A percentile compares a stretch with the other conserved stretches of the same genome.
Conservation (phyloP, 2,329 filamentous ascomycete genomes). For the Fusarium nelsonii region DNA sequence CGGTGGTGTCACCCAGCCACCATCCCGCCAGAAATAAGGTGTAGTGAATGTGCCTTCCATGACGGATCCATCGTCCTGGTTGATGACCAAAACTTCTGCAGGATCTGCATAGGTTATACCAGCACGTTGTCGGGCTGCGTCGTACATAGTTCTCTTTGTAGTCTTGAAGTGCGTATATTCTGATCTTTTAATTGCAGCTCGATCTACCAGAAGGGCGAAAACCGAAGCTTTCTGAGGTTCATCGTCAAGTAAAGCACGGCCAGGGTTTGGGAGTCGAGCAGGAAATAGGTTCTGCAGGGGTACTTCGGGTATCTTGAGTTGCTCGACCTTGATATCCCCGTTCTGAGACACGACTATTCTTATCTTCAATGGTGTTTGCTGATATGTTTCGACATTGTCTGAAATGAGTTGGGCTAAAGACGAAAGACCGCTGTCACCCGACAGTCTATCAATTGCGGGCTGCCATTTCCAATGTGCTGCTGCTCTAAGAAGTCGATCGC, state of each 20-base stretch:
- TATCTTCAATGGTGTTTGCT: conserved; percentile 61
- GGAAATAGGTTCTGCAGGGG: conserved; percentile 70
- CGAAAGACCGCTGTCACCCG: conserved; percentile 60
- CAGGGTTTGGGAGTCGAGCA: conserved; percentile 62
- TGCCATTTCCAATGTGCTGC: conserved; percentile 69
- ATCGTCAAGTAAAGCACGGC: conserved; percentile 30
- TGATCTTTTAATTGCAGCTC: conserved; percentile 57
- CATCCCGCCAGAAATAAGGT: conserved; percentile 80
- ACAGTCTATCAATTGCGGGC: conserved; percentile 58
- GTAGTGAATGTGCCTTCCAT: conserved; percentile 91
- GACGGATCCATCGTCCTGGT: conserved; percentile 68
- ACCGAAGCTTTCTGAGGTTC: conserved; percentile 48
- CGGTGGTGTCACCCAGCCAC: conserved; percentile 83
- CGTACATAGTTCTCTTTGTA: conserved; percentile 78
- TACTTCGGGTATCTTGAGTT: conserved; percentile 53
- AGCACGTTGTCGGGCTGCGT: conserved; percentile 73
- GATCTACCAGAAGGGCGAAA: conserved; percentile 62
- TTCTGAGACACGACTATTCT: conserved; percentile 66
- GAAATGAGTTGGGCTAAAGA: conserved; percentile 53
- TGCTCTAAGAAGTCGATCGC: conserved; percentile 79
- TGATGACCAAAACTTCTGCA: conserved; percentile 82
- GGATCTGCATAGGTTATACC: conserved; percentile 63
- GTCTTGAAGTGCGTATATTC: conserved; percentile 91
- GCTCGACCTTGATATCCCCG: conserved; percentile 61
- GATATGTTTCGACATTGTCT: conserved; percentile 53